These are phyloP conservation scores for Vaccinium vitisidaea DNA, from an alignment of 148 eudicot genomes.

Conservation along the genomic window DNA sequence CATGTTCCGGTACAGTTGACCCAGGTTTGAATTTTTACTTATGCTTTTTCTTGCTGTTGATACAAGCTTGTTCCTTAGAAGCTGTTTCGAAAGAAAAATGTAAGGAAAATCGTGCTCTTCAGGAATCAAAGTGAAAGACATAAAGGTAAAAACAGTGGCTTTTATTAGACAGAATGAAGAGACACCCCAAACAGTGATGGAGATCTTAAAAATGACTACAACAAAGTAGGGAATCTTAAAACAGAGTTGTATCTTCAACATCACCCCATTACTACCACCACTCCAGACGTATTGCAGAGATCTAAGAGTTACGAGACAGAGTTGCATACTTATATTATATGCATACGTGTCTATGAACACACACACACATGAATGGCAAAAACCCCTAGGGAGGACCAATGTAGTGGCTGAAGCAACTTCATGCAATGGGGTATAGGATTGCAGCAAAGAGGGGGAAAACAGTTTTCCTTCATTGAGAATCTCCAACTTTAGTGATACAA, in stretches of 20 bases:
- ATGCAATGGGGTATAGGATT: neutral
- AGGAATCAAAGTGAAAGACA: neutral
- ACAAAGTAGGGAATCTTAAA: neutral
- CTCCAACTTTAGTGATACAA: neutral
- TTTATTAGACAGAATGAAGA: neutral
- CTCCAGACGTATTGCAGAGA: neutral
- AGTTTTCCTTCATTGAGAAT: neutral
- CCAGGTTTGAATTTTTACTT: constrained; percentile 65
- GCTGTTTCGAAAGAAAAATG: constrained; percentile 45
- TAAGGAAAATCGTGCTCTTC: neutral
- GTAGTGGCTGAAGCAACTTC: neutral
- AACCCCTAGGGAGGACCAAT: neutral
- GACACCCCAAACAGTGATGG: neutral
- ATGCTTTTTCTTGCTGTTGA: constrained; percentile 75
- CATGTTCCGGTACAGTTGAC: constrained; percentile 73
- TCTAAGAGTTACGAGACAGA: neutral
- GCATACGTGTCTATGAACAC: too few species aligned
- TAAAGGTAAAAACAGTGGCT: constrained; percentile 1
- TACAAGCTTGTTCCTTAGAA: constrained; percentile 82
- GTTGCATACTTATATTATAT: neutral
- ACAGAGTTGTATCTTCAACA: neutral
- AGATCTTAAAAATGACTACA: constrained; percentile 4
- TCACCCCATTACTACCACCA: neutral
- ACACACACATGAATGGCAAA: neutral
- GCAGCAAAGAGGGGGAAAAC: neutral